Conservation (phyloP, 768 basidiomycete species). For the Termitomyces titanicus region DNA sequence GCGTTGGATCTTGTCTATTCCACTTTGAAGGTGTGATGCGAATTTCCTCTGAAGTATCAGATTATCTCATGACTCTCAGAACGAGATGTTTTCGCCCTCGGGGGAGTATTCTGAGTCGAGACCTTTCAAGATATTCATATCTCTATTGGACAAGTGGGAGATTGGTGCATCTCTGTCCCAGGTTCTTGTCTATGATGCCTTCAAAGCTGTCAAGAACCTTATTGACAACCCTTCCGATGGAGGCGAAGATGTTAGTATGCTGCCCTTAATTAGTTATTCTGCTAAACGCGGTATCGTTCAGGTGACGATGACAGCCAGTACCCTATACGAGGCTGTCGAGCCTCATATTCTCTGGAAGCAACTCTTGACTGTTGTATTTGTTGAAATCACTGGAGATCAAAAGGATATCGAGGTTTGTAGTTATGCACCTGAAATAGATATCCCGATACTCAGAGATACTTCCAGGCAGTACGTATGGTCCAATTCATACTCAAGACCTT, state of each 20-base stretch:
- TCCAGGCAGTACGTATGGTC: conserved; percentile 63
- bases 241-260: conserved; percentile 54
- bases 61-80: conserved; percentile 35
- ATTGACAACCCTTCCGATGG: conserved; percentile 49
- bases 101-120: conserved; percentile 74
- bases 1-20: conserved; percentile 66
- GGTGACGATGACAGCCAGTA: conserved; percentile 80
- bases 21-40: conserved; percentile 57
- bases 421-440: background rate
- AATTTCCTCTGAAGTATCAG: background rate
- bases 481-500: conserved; percentile 73
- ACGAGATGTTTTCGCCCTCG: conserved; percentile 73
- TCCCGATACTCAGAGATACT: background rate
- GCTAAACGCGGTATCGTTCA: conserved; percentile 22
- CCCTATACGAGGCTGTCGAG: conserved; percentile 90
- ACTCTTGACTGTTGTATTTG: conserved; percentile 54
- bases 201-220: conserved; percentile 64
- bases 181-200: conserved; percentile 71
- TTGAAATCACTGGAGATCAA: conserved; percentile 46
- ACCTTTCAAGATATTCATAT: conserved; percentile 95
- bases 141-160: conserved; percentile 95
- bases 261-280: background rate
- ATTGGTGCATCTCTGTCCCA: conserved; percentile 83
- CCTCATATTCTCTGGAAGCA: conserved; percentile 86
- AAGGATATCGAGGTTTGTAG: conserved; percentile 42